Base-by-base conservation (phyloP, 176 grass and related monocot species). In the Carex parvula region DNA sequence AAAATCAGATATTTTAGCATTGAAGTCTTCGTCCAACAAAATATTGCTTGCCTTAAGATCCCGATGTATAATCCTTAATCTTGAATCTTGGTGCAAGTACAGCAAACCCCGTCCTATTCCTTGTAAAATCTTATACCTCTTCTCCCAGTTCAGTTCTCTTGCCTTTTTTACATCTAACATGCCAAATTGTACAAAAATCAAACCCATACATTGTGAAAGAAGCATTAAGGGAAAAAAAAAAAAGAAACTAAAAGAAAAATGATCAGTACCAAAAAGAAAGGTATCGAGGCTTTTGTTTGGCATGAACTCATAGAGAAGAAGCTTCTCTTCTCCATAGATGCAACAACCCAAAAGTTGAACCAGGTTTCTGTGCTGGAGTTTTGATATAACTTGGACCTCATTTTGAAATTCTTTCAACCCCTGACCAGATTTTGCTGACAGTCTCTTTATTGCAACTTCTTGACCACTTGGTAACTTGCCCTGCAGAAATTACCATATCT, bases 21-120 rank as follows among this genome's bases (percentile, higher is more conserved):
- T 91, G 84, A 91, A 90, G 44, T 88, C 67, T 11, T 89, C 29
- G 86, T 92, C 89, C 30, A 95, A 67, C 46, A 92, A 20, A 89
- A 95, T 54, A 39, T 95, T 95, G 80, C 85, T 90, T 15, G 93
- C 85, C 88, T 95, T 95, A 4, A 95, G 82, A 87, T 95, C 93
- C 65, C 90, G 56, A 4, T 95, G 90, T 44, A 95, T 92, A 72
- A 95, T 92, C 88, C 89, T 89, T 3, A 92, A 84, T 50, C 87
- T 90, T 14, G 90, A 95, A 66, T 92, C 93, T 61, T 91, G 90
- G 60, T 95, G 93, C 79, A 95, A 90, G 62, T 95, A 95, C 13
- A 95, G 48, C 24, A 95, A 75, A 8, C 93, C 90, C 85, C 85
- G 88, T 16, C 84, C 85, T 18, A 89, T 88, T 50, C 93, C 93